These are phyloP conservation scores for Leccinellum rugosiceps DNA, from an alignment of 768 basidiomycete genomes.

Conservation along the genomic window DNA sequence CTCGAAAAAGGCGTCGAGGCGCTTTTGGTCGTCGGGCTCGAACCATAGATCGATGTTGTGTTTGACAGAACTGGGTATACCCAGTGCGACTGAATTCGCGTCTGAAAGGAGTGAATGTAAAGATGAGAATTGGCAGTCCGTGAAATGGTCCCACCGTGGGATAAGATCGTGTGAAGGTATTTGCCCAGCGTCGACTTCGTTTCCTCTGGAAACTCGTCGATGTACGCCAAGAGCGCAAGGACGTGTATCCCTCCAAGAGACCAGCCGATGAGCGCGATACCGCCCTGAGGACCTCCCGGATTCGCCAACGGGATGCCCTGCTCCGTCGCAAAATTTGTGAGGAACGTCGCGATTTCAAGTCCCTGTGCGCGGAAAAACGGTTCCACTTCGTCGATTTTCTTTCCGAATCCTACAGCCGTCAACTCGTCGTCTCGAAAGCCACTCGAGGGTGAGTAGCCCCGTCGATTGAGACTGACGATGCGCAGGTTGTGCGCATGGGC, in stretches of 20 bases:
- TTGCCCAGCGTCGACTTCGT: constrained; percentile 7
- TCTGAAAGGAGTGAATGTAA: constrained; percentile 6
- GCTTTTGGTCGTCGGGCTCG: constrained; percentile 4
- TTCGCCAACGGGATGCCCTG: constrained; percentile 16
- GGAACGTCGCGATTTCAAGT: constrained; percentile 18
- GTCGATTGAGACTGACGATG: constrained; percentile 25
- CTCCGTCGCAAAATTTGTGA: constrained; percentile 12
- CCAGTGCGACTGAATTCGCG: neutral
- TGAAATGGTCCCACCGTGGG: constrained; percentile 12
- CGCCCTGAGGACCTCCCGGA: neutral
- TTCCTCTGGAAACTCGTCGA: constrained; percentile 8
- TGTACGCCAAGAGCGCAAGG: constrained; percentile 11
- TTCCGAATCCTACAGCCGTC: constrained; percentile 6
- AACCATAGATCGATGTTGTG: neutral
- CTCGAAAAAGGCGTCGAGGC: constrained; percentile 15
- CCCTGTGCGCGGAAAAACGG: constrained; percentile 16
- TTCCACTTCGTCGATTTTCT: constrained; percentile 16
- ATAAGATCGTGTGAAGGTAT: constrained; percentile 20
- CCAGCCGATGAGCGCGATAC: constrained; percentile 20
- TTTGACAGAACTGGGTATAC: constrained; percentile 1
- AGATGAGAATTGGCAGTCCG: neutral
- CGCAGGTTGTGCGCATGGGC: constrained; percentile 20
- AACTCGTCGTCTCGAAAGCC: constrained; percentile 16
- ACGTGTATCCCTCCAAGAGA: constrained; percentile 16
- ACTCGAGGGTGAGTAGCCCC: constrained; percentile 27